A percentile compares a stretch with the other conserved stretches of the same genome.
phyloP scores from a whole-genome alignment of 169 alveolate genomes.

The Eimeria falciformis region DNA sequence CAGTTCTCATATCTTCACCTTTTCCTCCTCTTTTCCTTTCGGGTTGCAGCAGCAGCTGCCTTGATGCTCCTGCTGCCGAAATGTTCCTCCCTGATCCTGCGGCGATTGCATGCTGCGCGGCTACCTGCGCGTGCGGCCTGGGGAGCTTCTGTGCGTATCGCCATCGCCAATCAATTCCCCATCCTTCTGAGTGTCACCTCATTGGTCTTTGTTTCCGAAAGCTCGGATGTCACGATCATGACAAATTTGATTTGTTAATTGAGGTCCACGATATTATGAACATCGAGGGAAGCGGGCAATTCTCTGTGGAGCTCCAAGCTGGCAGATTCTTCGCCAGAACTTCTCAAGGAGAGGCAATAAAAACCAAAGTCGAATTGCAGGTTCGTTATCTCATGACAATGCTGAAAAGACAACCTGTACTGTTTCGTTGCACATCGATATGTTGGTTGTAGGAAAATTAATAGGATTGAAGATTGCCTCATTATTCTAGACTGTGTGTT shows the following conservation, averaged over 20 bases:
- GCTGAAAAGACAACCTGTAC: neutral
- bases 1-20: too few relatives aligned
- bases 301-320: constrained; percentile 80
- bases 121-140: constrained; percentile 65
- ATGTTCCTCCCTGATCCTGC: constrained; percentile 74
- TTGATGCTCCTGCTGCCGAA: neutral
- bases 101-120: constrained; percentile 64
- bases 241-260: constrained; percentile 81
- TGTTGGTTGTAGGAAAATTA: neutral
- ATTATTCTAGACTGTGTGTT: too few relatives aligned
- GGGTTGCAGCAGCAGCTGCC: neutral
- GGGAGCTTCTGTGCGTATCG: constrained; percentile 55
- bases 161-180: constrained; percentile 51
- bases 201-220: constrained; percentile 44
- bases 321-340: constrained; percentile 81
- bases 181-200: constrained; percentile 65
- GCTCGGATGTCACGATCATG: constrained; percentile 82
- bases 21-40: neutral
- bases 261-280: constrained; percentile 82
- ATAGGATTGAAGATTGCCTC: neutral
- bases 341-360: constrained; percentile 5
- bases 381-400: constrained; percentile 12
- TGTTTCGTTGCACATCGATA: neutral
- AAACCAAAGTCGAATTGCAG: constrained; percentile 53
- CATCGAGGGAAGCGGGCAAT: constrained; percentile 69